phyloP scores from a whole-genome alignment of 2,329 filamentous ascomycete species.

The Fusarium pseudograminearum region DNA sequence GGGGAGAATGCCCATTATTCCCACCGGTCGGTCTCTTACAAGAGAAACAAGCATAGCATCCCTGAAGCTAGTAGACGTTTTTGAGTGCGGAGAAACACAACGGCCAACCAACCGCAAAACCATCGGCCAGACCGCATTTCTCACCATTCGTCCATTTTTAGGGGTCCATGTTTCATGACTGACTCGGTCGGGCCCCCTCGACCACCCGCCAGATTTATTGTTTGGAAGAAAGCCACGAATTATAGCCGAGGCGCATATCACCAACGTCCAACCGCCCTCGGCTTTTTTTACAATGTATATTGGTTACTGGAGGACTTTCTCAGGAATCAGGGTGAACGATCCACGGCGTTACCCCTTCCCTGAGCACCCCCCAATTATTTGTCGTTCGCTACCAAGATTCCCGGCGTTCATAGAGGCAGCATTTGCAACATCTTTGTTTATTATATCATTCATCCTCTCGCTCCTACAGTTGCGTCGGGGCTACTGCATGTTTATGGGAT shows the following conservation, averaged over 20 bases:
- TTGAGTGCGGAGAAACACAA: constrained; percentile 20
- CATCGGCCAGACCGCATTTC: constrained; percentile 20
- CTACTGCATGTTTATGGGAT: constrained; percentile 31
- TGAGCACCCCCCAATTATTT: constrained; percentile 14
- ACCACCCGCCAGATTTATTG: constrained; percentile 28
- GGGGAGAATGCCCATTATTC: constrained; percentile 1
- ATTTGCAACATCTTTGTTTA: constrained; percentile 32
- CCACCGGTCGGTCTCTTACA: constrained; percentile 18
- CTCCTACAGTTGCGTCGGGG: constrained; percentile 15
- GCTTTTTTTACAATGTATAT: constrained; percentile 14
- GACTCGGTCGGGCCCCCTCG: constrained; percentile 24
- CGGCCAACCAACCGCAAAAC: constrained; percentile 1
- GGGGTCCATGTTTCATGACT: constrained; percentile 29
- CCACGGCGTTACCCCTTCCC: constrained; percentile 6
- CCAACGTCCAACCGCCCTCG: constrained; percentile 21
- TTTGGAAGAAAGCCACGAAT: constrained; percentile 30
- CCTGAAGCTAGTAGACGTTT: constrained; percentile 30
- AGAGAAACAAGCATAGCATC: constrained; percentile 16
- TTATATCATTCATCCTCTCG: constrained; percentile 31
- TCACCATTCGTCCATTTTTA: constrained; percentile 13
- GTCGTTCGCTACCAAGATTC: constrained; percentile 43
- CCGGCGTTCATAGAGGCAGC: constrained; percentile 44
- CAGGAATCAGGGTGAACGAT: constrained; percentile 1
- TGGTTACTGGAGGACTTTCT: constrained; percentile 28
- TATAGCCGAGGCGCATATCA: constrained; percentile 25